A percentile compares a stretch with the other conserved stretches of the same genome.
phyloP scores from a whole-genome alignment of 805 yeast species.

The Torulaspora gathmanii region DNA sequence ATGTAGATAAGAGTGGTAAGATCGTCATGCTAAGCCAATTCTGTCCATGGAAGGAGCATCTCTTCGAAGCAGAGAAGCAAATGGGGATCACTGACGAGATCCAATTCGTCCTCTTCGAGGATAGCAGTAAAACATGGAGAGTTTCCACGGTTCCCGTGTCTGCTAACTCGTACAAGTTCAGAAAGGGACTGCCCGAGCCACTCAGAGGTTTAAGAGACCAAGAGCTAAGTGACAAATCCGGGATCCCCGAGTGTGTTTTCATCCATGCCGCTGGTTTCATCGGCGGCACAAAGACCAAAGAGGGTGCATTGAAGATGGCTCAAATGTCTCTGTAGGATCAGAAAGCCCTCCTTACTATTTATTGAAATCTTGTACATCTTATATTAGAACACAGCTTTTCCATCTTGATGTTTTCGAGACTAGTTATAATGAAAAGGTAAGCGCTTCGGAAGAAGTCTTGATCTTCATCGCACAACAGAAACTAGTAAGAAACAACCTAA shows the following conservation, averaged over 20 bases:
- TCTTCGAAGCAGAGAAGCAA: conserved; percentile 65
- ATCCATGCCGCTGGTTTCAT: conserved; percentile 97
- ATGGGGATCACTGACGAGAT: conserved; percentile 50
- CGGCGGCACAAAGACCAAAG: conserved; percentile 84
- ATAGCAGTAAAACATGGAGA: conserved; percentile 72
- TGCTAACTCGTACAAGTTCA: conserved; percentile 71
- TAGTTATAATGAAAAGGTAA: no score
- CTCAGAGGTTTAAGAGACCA: conserved; percentile 97
- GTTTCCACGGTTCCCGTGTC: conserved; percentile 87
- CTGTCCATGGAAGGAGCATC: conserved; percentile 95
- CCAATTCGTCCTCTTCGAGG: conserved; percentile 75
- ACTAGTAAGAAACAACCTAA: no score
- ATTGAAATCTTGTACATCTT: not conserved
- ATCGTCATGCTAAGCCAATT: conserved; percentile 69
- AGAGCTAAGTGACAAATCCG: conserved; percentile 62
- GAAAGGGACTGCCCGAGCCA: conserved; percentile 81
- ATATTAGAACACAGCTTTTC: not conserved
- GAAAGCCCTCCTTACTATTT: conserved; percentile 6
- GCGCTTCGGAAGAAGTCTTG: no score
- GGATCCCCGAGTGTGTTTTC: conserved; percentile 84
- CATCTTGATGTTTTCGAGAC: not conserved
- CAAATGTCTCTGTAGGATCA: conserved; percentile 33
- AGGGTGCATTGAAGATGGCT: conserved; percentile 75
- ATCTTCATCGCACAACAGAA: no score
- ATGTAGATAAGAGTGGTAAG: conserved; percentile 64